Conservation (phyloP, 1,139 yeast species). For the Kurtzmaniella quercitrusa region DNA sequence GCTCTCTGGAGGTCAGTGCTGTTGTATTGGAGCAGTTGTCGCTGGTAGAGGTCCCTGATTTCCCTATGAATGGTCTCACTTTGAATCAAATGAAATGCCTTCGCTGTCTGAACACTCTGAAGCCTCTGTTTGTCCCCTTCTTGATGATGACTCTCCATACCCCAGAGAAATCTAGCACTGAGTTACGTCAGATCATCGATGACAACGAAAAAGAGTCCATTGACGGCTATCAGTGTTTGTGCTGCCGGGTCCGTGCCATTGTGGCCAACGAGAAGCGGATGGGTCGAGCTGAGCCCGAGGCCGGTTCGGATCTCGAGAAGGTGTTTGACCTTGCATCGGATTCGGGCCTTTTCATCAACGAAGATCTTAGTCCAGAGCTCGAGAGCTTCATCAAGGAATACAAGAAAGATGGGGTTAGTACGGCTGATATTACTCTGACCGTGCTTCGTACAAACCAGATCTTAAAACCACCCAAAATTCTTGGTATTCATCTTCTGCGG, state of each 20-base stretch:
- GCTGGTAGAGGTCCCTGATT: slow-evolving; percentile 42
- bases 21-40: slow-evolving; percentile 17
- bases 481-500: slow-evolving; percentile 77
- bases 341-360: slow-evolving; percentile 49
- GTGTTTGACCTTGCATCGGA: slow-evolving; percentile 27
- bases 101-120: slow-evolving; percentile 60
- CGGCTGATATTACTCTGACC: slow-evolving; percentile 51
- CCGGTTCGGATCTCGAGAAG: slow-evolving; percentile 17
- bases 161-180: slow-evolving; percentile 53
- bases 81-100: slow-evolving; percentile 68
- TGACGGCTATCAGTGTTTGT: slow-evolving; percentile 74
- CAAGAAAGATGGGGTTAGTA: slow-evolving; percentile 37
- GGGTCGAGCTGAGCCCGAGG: slow-evolving; percentile 11
- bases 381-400: slow-evolving; percentile 45
- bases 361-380: slow-evolving; percentile 47
- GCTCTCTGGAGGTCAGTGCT: slow-evolving; percentile 7
- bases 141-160: slow-evolving; percentile 70
- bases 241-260: slow-evolving; percentile 57
- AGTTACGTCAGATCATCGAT: slow-evolving; percentile 51
- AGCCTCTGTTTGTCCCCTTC: slow-evolving; percentile 58
- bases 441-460: slow-evolving; percentile 64
- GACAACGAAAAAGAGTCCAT: slow-evolving; percentile 67
- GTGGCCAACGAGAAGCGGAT: slow-evolving; percentile 26
- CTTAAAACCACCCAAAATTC: slow-evolving; percentile 62
- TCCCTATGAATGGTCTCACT: slow-evolving; percentile 71